Evolutionary conservation across 306 rosid species (phyloP).

Genomic region (Vigna angularis): DNA sequence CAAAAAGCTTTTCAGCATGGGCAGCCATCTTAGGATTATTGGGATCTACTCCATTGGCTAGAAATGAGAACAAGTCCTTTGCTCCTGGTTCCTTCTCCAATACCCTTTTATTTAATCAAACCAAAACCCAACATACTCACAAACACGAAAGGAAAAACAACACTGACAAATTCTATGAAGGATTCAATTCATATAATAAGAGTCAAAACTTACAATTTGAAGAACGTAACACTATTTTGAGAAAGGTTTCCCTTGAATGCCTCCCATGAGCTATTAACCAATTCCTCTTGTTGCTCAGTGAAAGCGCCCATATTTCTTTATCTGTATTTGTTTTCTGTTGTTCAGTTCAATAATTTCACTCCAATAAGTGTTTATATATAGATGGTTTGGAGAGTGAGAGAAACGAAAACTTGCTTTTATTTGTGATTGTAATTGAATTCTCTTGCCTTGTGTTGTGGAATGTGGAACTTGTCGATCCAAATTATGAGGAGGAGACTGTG

Average conservation of each 20-base stretch:
- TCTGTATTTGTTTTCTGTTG: too few species aligned
- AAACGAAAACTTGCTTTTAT: too few species aligned
- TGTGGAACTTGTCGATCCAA: too few species aligned
- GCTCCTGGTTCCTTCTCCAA: constrained; percentile 44
- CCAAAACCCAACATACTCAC: neutral
- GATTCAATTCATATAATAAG: neutral
- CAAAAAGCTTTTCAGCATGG: constrained; percentile 43
- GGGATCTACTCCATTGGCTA: constrained; percentile 24
- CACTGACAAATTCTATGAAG: neutral
- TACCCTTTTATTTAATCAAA: constrained; percentile 27
- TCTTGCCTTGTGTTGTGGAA: too few species aligned
- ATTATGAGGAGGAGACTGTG: too few species aligned
- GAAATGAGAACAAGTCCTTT: constrained; percentile 41
- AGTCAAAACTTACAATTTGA: constrained; percentile 35
- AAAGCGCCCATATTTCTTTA: constrained; percentile 25
- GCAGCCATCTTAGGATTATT: constrained; percentile 24
- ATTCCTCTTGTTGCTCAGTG: constrained; percentile 32
- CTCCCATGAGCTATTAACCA: constrained; percentile 43
- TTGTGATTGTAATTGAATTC: too few species aligned
- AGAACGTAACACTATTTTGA: constrained; percentile 33
- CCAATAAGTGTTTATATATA: too few species aligned
- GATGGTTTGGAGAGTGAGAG: too few species aligned
- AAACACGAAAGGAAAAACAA: neutral
- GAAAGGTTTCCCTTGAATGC: constrained; percentile 35
- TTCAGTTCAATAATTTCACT: too few species aligned